A percentile compares a stretch with the other conserved stretches of the same genome.
These are phyloP conservation scores for Plasmodium coatneyi DNA, from an alignment of 169 alveolate species.

Conservation along the genomic window DNA sequence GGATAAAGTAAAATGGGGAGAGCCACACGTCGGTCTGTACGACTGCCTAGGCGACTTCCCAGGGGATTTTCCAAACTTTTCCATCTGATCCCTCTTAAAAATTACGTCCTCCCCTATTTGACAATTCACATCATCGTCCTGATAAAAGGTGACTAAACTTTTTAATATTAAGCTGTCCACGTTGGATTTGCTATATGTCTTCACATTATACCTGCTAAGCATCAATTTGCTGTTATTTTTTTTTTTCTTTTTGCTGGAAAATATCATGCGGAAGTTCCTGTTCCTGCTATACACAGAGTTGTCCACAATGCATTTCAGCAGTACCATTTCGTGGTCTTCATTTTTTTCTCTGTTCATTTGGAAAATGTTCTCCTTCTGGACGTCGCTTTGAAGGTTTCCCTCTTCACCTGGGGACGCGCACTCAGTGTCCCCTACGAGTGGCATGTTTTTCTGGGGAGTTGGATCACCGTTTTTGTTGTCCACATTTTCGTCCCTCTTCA, in stretches of 20 bases:
- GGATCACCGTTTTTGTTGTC: not conserved
- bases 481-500: slow-evolving; percentile 7
- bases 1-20: not conserved
- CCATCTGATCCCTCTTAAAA: not conserved
- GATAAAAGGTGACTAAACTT: slow-evolving; percentile 55
- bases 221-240: slow-evolving; percentile 51
- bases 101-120: slow-evolving; percentile 10
- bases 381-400: not conserved
- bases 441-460: not conserved
- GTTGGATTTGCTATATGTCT: slow-evolving; percentile 32
- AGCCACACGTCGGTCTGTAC: not conserved
- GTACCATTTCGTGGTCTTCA: not conserved
- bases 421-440: not conserved
- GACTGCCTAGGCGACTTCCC: not conserved
- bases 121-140: slow-evolving; percentile 10
- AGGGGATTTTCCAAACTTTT: not conserved
- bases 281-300: slow-evolving; percentile 70
- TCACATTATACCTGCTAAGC: slow-evolving; percentile 36
- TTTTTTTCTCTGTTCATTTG: not conserved
- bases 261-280: slow-evolving; percentile 68
- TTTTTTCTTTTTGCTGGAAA: slow-evolving; percentile 75
- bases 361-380: not conserved
- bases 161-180: slow-evolving; percentile 33
- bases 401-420: not conserved
- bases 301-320: slow-evolving; percentile 67